Base-by-base conservation (phyloP, 192 early-diverging fungal species). In the Umbelopsis vinacea region DNA sequence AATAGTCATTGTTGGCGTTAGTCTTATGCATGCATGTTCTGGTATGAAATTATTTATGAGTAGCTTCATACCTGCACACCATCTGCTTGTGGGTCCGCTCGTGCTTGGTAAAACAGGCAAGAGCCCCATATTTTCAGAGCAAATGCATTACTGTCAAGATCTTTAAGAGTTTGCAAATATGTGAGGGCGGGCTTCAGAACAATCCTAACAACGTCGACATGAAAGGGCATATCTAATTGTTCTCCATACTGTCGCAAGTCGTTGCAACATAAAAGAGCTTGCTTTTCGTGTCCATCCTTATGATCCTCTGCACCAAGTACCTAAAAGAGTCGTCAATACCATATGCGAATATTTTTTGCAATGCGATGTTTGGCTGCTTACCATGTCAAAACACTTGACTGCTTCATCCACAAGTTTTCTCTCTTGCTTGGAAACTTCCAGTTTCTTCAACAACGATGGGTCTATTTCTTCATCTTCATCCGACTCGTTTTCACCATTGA, bases 401-500 rank as follows among this genome's bases (percentile, higher is more conserved):
- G 77, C 77, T 46, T 74, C 72, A 14, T 46, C 48, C 15, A 68
- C 67, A 22, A 74, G 70, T 24, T 79, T 66, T 6, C n/a, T 23
- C 43, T 79, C 77, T 21, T 71, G n/a, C 47, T 66, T 70, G 1
- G 69, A 60, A 0, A 74, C 52, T 10, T 71, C 37, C 9, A 57
- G 26, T 43, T 79, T 79, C 4, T 69, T 38, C 2, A 71, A 35
- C 0, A 79, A 24, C 47, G 74, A 69, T 6, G 47, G 37, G 6
- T 52, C 38, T n/a, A 73, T 66, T 2, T 57, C 53, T 14, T 78
- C 71, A 60, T 79, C 76, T 3, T 43, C 54, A 2, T 73, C 76
- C n/a, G 48, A 50, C 15, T 71, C 52, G 21, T 76, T 66, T 12
- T 40, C 50, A 4, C 15, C 54, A 3, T 54, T 72, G 7, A 79